phyloP scores from a whole-genome alignment of 2,329 filamentous ascomycete species.

The Fusarium siculi region DNA sequence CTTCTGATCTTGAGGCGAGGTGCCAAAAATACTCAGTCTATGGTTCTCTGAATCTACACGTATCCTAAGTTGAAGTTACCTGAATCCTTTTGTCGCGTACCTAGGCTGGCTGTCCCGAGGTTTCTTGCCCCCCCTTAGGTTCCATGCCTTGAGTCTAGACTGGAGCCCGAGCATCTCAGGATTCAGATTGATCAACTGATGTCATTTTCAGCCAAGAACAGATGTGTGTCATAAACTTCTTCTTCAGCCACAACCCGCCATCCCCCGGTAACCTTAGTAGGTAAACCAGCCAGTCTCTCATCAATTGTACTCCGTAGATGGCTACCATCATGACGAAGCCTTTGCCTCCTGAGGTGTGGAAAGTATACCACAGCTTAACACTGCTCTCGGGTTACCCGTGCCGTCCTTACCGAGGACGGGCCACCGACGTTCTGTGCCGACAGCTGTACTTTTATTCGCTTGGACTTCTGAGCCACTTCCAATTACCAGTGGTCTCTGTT shows the following conservation, averaged over 20 bases:
- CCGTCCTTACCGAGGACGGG: background rate
- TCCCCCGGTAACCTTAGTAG: background rate
- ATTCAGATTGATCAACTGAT: background rate
- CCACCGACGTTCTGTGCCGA: background rate
- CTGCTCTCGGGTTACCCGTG: background rate
- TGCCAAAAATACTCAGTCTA: background rate
- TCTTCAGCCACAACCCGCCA: slow-evolving; percentile 1
- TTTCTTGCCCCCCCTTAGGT: background rate
- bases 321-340: background rate
- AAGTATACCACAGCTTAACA: background rate
- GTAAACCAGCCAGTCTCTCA: background rate
- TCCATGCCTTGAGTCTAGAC: background rate
- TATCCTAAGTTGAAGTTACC: background rate
- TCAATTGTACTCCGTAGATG: background rate
- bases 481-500: background rate
- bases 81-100: background rate
- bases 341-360: background rate
- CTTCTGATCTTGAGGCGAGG: background rate
- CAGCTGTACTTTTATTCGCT: background rate
- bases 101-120: background rate
- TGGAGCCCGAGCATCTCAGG: background rate
- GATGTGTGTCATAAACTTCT: background rate
- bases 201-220: slow-evolving; percentile 7
- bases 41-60: background rate
- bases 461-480: background rate